Conservation (phyloP, 257 asterid species). For the Vinca minor region DNA sequence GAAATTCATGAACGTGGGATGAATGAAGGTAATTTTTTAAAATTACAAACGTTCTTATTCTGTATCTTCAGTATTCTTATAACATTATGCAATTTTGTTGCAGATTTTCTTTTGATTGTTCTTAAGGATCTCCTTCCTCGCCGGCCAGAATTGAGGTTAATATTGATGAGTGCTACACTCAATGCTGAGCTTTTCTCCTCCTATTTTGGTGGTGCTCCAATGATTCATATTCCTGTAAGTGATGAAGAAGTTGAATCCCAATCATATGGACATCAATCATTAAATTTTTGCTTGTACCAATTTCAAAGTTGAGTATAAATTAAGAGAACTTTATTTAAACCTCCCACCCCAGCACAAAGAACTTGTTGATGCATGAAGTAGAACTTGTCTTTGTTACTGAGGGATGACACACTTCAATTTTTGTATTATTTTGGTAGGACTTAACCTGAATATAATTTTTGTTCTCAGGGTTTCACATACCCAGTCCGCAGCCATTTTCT, state of each 20-base stretch:
- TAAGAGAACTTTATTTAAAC: too few species aligned
- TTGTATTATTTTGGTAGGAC: not conserved
- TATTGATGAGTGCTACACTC: constrained; percentile 92
- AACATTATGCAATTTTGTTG: constrained; percentile 25
- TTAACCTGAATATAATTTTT: not conserved
- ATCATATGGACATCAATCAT: not conserved
- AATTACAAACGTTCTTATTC: constrained; percentile 7
- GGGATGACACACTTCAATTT: too few species aligned
- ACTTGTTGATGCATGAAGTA: not conserved
- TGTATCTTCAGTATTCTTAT: constrained; percentile 22
- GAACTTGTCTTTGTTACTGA: not conserved
- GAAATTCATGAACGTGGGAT: constrained; percentile 97
- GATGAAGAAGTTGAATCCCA: constrained; percentile 7
- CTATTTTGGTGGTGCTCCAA: constrained; percentile 79
- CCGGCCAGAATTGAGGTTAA: constrained; percentile 69
- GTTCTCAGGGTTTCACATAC: constrained; percentile 73
- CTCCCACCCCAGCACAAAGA: too few species aligned
- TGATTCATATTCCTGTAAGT: constrained; percentile 79
- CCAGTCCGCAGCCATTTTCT: constrained; percentile 74
- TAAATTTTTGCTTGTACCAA: too few species aligned
- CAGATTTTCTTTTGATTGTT: constrained; percentile 89
- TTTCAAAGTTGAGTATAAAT: too few species aligned
- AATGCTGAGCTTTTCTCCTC: constrained; percentile 90
- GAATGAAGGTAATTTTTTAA: constrained; percentile 67
- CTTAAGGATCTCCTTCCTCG: constrained; percentile 88